Base-by-base conservation (phyloP, 805 yeast genomes). In the Candida koratica region DNA sequence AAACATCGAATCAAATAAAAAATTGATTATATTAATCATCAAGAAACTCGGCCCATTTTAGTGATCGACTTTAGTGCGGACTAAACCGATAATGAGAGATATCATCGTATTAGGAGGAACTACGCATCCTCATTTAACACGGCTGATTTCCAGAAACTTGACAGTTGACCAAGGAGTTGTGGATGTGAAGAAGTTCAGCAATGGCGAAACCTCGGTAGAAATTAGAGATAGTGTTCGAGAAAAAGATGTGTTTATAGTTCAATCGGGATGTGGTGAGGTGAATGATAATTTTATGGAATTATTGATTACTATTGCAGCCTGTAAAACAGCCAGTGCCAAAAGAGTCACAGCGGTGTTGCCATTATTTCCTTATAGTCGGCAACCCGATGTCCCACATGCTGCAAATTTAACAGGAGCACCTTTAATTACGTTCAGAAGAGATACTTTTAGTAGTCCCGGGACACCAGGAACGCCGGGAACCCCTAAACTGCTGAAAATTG, bases 321-420 rank as follows among this genome's bases (percentile, higher is more conserved):
- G 96, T 61, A 89, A 89, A 51, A 81, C 86, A 32, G 94, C 97
- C 2, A 80, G 90, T 40, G 96, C 96, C 10, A 77, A 76, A 39
- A 71, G 90, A 39, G 95, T 88, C 28, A 86, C 95, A 2, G 96
- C 90, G 0, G 95, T 88, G 19, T 68, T 85, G 58, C 98, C 99
- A 3, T 70, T 88, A 42, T 93, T 93, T 60, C 96, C 97, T 17
- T 93, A 93, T 56, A 84, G 95, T 3, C 74, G 99, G 53, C 99
- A 93, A 60, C 95, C 96, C 4, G 97, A 90, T 59, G 78, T 86
- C 24, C 95, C 96, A 20, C 84, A 83, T 52, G 78, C 84, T 39
- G 64, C 66, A 4, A 48, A 53, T 31, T 73, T 75, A 52, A 73
- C 76, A 24, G 93, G 94, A 9, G 85, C 89, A 1, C 94, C 94